Percentiles rank a stretch among this genome's conserved stretches.
phyloP scores from a whole-genome alignment of 2,329 filamentous ascomycete species.

The Aspergillus persii region DNA sequence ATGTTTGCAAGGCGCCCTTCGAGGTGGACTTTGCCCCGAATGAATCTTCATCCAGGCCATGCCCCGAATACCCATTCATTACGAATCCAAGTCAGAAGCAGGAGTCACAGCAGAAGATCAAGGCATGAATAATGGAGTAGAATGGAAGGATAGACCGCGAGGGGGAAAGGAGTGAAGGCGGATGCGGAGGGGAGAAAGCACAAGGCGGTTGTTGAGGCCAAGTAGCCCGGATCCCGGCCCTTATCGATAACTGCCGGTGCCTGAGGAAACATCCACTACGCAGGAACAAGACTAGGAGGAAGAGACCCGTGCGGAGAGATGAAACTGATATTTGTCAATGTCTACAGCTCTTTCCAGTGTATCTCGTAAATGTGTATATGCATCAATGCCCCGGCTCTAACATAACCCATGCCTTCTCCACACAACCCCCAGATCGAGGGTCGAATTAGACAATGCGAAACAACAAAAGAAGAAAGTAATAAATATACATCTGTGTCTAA shows the following conservation, averaged over 20 bases:
- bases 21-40: conserved; percentile 70
- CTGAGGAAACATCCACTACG: background rate
- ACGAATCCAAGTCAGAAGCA: conserved; percentile 22
- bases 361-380: conserved; percentile 8
- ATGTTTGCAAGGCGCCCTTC: conserved; percentile 66
- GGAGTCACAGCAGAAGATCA: conserved; percentile 11
- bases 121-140: conserved; percentile 25
- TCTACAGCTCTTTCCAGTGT: background rate
- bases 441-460: background rate
- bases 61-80: conserved; percentile 78
- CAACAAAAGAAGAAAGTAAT: conserved; percentile 7
- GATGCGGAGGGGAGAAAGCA: background rate
- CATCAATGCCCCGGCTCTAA: conserved; percentile 18
- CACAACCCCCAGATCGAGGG: conserved; percentile 1
- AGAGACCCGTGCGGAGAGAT: no score
- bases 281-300: no score
- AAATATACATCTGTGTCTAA: conserved; percentile 17
- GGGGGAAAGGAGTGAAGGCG: conserved; percentile 2
- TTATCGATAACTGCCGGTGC: background rate
- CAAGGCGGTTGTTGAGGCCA: conserved; percentile 16
- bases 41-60: conserved; percentile 70
- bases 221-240: conserved; percentile 15
- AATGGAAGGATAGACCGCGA: background rate
- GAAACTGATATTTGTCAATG: background rate
- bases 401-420: conserved; percentile 10